A percentile compares a stretch with the other conserved stretches of the same genome.
phyloP scores from a whole-genome alignment of 306 rosid genomes.

The Casuarina cunninghamiana region DNA sequence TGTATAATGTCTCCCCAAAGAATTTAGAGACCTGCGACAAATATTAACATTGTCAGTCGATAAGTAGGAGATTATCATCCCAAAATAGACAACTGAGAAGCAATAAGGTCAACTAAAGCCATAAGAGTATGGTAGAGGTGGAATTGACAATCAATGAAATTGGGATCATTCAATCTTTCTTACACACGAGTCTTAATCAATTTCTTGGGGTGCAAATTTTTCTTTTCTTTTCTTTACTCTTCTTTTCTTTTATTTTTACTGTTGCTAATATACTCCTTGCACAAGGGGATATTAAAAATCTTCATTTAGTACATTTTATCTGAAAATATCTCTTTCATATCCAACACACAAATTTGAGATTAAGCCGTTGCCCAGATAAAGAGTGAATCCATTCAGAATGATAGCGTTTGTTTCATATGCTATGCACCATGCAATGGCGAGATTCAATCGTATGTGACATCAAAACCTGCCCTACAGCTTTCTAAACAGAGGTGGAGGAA shows the following conservation, averaged over 20 bases:
- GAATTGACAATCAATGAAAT: neutral
- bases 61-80: neutral
- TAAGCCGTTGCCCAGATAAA: neutral
- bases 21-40: constrained; percentile 43
- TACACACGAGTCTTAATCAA: neutral
- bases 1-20: constrained; percentile 36
- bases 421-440: neutral
- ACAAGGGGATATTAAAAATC: neutral
- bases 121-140: neutral
- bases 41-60: constrained; percentile 17
- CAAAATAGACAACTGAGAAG: neutral
- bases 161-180: constrained; percentile 12
- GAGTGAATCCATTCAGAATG: neutral
- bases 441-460: neutral
- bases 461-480: neutral
- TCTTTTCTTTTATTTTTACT: neutral
- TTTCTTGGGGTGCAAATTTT: neutral
- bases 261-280: neutral
- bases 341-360: neutral
- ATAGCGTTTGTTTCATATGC: neutral
- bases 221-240: neutral
- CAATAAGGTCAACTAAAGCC: neutral
- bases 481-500: constrained; percentile 1
- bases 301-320: neutral
- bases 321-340: neutral